Evolutionary conservation across 192 early-diverging fungal species (phyloP), one percentile per base, ranked within the genome.

Genomic region (Geranomyces michiganensis): DNA sequence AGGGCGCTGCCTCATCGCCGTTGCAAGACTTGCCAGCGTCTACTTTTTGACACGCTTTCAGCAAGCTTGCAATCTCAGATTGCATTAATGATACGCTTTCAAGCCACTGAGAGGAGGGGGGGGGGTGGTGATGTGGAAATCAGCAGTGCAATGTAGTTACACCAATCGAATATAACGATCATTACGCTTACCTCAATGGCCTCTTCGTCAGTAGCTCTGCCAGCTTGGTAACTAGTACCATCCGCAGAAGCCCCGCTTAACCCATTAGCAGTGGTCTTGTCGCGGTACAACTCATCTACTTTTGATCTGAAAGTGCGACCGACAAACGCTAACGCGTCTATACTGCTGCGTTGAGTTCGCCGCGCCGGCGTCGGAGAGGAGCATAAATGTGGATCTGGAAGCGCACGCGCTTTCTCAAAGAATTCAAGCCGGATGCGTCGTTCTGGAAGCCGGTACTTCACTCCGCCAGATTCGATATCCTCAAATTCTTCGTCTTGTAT

Each of bases 391-490:
- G 76, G 22, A 19, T 73, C 49, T 19, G 29, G n/a, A 19, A 78
- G 24, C 5, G 41, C n/a, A 22, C 66, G 70, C 13, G 78, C 70
- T 10, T 49, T 44, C 30, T 75, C 58, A 30, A 79, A 22, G 41
- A 74, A 74, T 17, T 78, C 72, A 1, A 74, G 66, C 43, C 64
- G 68, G 33, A 78, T 74, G 46, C 68, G 46, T 21, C 68, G 59
- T 53, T 78, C 71, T 7, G 71, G 67, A 1, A 78, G 56, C 13
- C 62, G 61, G 41, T 77, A 71, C 63, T 60, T 56, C 22, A 76
- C 74, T 15, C 76, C 71, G 22, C 36, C 68, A 21, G 72, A 45
- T 41, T 78, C 67, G 56, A 73, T 30, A 12, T 47, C 41, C 45
- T 65, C 43, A 12, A 56, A 24, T 13, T 41, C 33, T 0, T 32